These are phyloP conservation scores for Stemphylium lycopersici DNA, from an alignment of 2,329 filamentous ascomycete genomes.

Conservation along the genomic window DNA sequence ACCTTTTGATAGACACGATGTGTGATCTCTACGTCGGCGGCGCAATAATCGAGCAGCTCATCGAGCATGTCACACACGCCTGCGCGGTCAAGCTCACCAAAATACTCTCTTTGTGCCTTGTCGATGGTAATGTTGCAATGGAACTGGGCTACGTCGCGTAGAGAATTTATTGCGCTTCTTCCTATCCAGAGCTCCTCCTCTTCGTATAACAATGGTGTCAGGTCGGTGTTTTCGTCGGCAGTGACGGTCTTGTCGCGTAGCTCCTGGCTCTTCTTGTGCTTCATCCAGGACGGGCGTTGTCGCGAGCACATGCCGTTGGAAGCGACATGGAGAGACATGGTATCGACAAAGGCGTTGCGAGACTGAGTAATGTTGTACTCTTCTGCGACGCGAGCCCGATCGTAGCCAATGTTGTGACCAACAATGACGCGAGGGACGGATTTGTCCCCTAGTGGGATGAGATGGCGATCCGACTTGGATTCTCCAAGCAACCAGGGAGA, in stretches of 20 bases:
- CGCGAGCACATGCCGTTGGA: slow-evolving; percentile 99
- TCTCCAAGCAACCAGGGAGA: slow-evolving; percentile 94
- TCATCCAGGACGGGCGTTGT: slow-evolving; percentile 97
- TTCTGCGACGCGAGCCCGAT: slow-evolving; percentile 84
- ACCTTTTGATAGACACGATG: slow-evolving; percentile 94
- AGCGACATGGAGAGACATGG: slow-evolving; percentile 97
- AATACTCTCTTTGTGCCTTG: slow-evolving; percentile 84
- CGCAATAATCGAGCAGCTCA: slow-evolving; percentile 89
- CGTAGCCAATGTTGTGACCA: slow-evolving; percentile 95
- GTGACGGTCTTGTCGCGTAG: slow-evolving; percentile 78
- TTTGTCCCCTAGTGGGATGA: slow-evolving; percentile 86
- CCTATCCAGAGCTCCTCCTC: slow-evolving; percentile 97
- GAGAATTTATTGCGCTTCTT: slow-evolving; percentile 90
- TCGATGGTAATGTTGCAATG: slow-evolving; percentile 92
- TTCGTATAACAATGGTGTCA: slow-evolving; percentile 77
- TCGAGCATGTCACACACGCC: slow-evolving; percentile 76
- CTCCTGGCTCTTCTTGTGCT: slow-evolving; percentile 89
- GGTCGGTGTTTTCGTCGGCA: slow-evolving; percentile 71
- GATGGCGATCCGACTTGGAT: slow-evolving; percentile 74
- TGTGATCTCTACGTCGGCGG: slow-evolving; percentile 89
- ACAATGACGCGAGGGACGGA: slow-evolving; percentile 76
- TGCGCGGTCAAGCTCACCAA: slow-evolving; percentile 77
- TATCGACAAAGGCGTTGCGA: slow-evolving; percentile 87
- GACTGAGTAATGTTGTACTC: slow-evolving; percentile 87
- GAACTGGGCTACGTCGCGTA: slow-evolving; percentile 95